Evolutionary conservation across 495 filamentous ascomycete species (phyloP), one percentile per base, ranked within the genome.

Genomic region (Xylaria curta): DNA sequence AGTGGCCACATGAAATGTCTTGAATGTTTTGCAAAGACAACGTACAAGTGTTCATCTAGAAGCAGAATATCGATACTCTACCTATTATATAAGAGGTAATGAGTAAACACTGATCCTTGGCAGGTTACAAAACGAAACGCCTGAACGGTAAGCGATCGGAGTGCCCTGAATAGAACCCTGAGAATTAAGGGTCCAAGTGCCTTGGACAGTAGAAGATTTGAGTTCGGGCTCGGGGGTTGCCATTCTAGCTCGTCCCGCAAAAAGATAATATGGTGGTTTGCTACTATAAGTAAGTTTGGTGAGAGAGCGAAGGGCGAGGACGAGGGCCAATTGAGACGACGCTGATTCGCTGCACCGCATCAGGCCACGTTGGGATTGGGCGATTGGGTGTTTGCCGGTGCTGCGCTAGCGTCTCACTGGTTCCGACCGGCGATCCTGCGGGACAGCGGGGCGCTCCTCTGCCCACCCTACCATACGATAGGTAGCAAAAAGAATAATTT

Each of bases 301-400:
- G 33, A 1, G 24, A 53, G 26, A 12, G 47, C 44, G 5, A 63
- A 63, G 60, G n/a, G 21, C 6, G 24, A 53, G 26, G 4, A 31
- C 44, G 5, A 63, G 60, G n/a, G 21, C 36, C 65, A 67, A 67
- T 67, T 40, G 56, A 1, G n/a, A 36, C 10, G 33, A 9, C 36
- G 28, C 65, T 67, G 65, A 67, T 67, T 67, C 42, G 65, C 49
- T 44, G 21, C 4, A 56, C 3, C 24, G 47, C 65, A 56, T 67
- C 65, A 67, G 65, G 49, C 65, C 65, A 67, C 65, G 46, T 42
- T 44, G n/a, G 44, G 49, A 67, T 67, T 67, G 65, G 65, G 47
- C 49, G 65, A 21, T 56, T 36, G 65, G 13, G 49, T 66, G 63
- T 19, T 49, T 40, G 59, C 59, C 40, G 47, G 19, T 33, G 26